These are phyloP conservation scores for Panicum miliaceum DNA, from an alignment of 176 grass and related monocot species.

Conservation along the genomic window DNA sequence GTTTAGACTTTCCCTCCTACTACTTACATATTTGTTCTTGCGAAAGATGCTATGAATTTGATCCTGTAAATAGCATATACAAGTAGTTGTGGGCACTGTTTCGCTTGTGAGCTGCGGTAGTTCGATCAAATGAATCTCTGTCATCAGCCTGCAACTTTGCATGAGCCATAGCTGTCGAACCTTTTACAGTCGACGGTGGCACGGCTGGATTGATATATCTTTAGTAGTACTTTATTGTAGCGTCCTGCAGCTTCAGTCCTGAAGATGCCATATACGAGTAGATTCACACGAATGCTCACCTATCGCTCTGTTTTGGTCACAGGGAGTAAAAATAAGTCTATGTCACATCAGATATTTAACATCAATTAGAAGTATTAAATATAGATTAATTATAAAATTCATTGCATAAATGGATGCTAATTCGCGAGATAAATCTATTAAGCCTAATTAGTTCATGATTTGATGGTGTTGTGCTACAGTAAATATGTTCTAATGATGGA, in stretches of 20 bases:
- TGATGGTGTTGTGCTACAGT: no score
- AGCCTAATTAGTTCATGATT: no score
- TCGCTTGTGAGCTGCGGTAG: slow-evolving; percentile 24
- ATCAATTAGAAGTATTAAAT: no score
- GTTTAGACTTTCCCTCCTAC: not conserved
- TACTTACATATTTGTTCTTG: no score
- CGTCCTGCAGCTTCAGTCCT: slow-evolving; percentile 35
- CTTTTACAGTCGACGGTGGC: slow-evolving; percentile 12
- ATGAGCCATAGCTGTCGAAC: slow-evolving; percentile 15
- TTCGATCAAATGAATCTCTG: slow-evolving; percentile 18
- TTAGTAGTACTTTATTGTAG: slow-evolving; percentile 19
- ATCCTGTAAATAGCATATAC: not conserved
- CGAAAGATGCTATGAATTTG: not conserved
- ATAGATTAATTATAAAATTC: no score
- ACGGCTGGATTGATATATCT: not conserved
- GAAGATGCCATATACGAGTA: slow-evolving; percentile 1
- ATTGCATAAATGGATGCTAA: no score
- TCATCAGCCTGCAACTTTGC: slow-evolving; percentile 28
- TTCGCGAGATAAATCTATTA: no score
- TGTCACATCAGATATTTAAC: no score
- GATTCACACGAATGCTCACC: slow-evolving; percentile 34
- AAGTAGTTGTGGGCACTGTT: not conserved
- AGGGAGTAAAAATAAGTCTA: no score
- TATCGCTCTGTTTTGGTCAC: no score
- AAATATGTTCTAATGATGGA: no score